Evolutionary conservation across 805 yeast genomes (phyloP).

Genomic region (Myxozyma udenii): DNA sequence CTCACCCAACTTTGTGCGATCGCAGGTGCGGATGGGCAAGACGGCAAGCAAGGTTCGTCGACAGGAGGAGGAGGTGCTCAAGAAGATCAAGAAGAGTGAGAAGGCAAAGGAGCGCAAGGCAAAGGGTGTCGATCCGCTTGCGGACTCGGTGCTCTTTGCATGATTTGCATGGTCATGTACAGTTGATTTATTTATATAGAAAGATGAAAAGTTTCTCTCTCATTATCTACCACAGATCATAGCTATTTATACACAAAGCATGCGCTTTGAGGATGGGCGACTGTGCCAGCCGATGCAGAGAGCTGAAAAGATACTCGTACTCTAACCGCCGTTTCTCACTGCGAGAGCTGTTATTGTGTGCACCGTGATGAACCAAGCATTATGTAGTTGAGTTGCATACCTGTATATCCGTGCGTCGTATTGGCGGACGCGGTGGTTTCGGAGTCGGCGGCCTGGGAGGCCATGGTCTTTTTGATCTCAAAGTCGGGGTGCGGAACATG

Average conservation of each 20-base stretch:
- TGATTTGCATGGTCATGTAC: neutral
- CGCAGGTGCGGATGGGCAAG: conserved; percentile 74
- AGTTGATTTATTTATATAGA: neutral
- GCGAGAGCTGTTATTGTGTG: neutral
- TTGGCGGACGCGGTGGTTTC: conserved; percentile 13
- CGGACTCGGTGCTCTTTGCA: conserved; percentile 20
- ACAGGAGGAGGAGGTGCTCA: conserved; percentile 46
- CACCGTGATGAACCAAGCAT: neutral
- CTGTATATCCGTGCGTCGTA: neutral
- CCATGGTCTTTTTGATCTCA: conserved; percentile 11
- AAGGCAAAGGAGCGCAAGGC: conserved; percentile 14
- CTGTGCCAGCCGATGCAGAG: neutral
- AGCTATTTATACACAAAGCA: neutral
- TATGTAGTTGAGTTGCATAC: neutral
- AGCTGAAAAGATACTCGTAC: neutral
- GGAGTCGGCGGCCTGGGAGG: conserved; percentile 25
- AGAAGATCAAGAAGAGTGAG: conserved; percentile 17
- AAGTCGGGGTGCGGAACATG: too few relatives aligned
- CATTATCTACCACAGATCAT: neutral
- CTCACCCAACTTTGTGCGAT: conserved; percentile 91
- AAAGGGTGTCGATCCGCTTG: conserved; percentile 22
- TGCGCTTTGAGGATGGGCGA: neutral
- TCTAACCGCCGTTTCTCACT: neutral
- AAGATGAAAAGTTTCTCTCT: neutral
- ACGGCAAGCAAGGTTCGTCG: conserved; percentile 77